Conservation (phyloP, 1,284 basidiomycete species). For the Amanita bisporigera region DNA sequence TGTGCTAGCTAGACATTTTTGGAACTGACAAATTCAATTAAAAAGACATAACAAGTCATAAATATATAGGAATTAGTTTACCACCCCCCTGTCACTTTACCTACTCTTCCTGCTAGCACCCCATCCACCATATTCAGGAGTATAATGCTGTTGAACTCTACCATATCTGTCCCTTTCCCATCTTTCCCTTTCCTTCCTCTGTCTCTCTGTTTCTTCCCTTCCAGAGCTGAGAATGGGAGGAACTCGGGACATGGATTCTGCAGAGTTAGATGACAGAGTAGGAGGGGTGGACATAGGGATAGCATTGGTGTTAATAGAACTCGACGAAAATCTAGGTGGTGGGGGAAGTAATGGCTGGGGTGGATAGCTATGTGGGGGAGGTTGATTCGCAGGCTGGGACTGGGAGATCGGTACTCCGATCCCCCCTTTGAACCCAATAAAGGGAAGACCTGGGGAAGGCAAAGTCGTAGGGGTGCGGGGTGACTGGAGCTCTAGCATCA, state of each 20-base stretch:
- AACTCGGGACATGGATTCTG: not conserved
- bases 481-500: no score
- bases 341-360: not conserved
- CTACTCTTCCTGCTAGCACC: not conserved
- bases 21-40: no score
- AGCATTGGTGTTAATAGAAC: not conserved
- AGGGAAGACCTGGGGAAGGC: not conserved
- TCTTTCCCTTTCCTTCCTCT: constrained; percentile 1
- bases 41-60: no score
- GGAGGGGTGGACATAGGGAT: not conserved
- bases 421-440: not conserved
- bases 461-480: not conserved
- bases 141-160: not conserved
- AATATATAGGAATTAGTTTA: no score
- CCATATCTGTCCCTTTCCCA: constrained; percentile 9
- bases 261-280: not conserved
- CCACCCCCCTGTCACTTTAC: not conserved
- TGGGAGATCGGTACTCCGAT: not conserved
- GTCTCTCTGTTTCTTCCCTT: not conserved
- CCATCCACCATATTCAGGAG: not conserved
- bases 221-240: no score
- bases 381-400: not conserved
- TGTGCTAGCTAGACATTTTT: no score
- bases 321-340: not conserved
- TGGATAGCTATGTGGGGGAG: not conserved